Base-by-base conservation (phyloP, 1,139 yeast species). In the Yamadazyma dushanensis region DNA sequence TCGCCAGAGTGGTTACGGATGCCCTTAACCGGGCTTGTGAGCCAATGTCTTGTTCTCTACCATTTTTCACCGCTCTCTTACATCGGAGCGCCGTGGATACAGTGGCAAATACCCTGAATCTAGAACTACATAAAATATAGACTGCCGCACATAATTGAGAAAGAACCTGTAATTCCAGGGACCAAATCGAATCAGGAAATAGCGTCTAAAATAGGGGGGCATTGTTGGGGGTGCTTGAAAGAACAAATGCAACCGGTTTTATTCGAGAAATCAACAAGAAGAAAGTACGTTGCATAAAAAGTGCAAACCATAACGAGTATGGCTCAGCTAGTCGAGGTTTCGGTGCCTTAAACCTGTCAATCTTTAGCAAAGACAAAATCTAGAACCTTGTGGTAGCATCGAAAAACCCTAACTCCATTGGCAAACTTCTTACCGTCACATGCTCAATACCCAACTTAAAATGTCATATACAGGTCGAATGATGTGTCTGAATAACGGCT, bases 401-500 rank as follows among this genome's bases (percentile, higher is more conserved):
- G n/a, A n/a, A n/a, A n/a, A n/a, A n/a, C n/a, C n/a, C n/a, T n/a
- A n/a, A n/a, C n/a, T n/a, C n/a, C n/a, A n/a, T n/a, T n/a, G n/a
- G n/a, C n/a, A n/a, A n/a, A n/a, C n/a, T n/a, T n/a, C n/a, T n/a
- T n/a, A n/a, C n/a, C n/a, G n/a, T n/a, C n/a, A n/a, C n/a, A n/a
- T n/a, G n/a, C n/a, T n/a, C n/a, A n/a, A n/a, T n/a, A n/a, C n/a
- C n/a, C n/a, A n/a, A n/a, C n/a, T n/a, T n/a, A n/a, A n/a, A n/a
- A n/a, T n/a, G n/a, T n/a, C n/a, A 15, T 25, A 25, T 25, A 25
- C 27, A 25, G 27, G 27, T 15, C 18, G 16, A 9, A 10, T 22
- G 8, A 22, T 22, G 25, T 22, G 16, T 8, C 7, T 8, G 26
- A 24, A 4, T 18, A 15, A 7, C 7, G 5, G 9, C 13, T 26